Conservation (phyloP, 192 early-diverging fungal genomes). For the Glomus cerebriforme region DNA sequence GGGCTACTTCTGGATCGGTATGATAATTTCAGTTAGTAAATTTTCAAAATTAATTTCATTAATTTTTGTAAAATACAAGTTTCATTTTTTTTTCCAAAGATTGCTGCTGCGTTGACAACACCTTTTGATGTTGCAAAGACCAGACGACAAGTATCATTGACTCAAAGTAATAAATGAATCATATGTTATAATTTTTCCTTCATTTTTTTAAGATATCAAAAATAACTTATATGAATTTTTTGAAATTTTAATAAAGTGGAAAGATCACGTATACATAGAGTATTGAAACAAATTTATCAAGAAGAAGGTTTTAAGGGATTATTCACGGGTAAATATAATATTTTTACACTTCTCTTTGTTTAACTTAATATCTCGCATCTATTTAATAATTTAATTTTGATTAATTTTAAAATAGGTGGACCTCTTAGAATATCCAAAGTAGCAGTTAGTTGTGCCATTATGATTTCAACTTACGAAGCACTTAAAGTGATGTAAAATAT, state of each 20-base stretch:
- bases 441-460: conserved; percentile 91
- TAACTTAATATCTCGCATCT: neutral
- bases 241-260: neutral
- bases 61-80: neutral
- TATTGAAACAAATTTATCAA: conserved; percentile 46
- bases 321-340: conserved; percentile 44
- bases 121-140: conserved; percentile 99
- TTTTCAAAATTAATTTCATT: neutral
- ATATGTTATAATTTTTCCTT: neutral
- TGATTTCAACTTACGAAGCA: conserved; percentile 89
- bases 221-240: neutral
- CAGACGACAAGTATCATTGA: conserved; percentile 68
- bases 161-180: conserved; percentile 24
- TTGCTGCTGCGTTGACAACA: conserved; percentile 84
- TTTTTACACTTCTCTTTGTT: neutral
- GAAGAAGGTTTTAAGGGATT: conserved; percentile 57
- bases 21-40: neutral
- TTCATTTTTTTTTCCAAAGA: conserved; percentile 37
- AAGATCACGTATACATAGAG: conserved; percentile 29
- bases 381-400: conserved; percentile 2
- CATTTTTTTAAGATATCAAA: neutral
- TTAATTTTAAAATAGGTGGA: conserved; percentile 44
- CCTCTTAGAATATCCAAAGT: conserved; percentile 84
- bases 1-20: conserved; percentile 85
- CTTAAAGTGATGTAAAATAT: neutral